phyloP scores from a whole-genome alignment of 179 eudicot species.

The Patellifolia procumbens region DNA sequence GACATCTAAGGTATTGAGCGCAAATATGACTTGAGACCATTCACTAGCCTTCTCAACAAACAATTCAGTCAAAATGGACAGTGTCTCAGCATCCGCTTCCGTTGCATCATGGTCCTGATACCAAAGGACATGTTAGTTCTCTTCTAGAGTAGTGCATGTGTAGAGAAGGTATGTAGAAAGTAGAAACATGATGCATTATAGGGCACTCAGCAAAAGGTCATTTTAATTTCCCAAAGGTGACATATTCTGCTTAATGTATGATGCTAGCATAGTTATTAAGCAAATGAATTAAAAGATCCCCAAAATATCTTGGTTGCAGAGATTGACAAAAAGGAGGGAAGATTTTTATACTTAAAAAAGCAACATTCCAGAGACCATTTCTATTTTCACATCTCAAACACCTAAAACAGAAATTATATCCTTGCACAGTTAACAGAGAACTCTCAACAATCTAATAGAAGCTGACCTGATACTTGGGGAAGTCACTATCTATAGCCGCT shows the following conservation, averaged over 20 bases:
- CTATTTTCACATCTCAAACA: background rate
- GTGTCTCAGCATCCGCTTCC: slow-evolving; percentile 78
- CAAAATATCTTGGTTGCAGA: background rate
- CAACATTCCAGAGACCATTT: background rate
- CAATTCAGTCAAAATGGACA: slow-evolving; percentile 73
- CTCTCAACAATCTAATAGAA: slow-evolving; percentile 5
- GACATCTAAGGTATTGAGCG: slow-evolving; percentile 71
- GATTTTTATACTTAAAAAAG: background rate
- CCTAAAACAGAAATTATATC: background rate
- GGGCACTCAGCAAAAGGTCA: background rate
- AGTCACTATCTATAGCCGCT: slow-evolving; percentile 93
- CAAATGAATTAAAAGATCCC: too few relatives aligned
- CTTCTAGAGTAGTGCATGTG: background rate
- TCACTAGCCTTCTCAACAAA: slow-evolving; percentile 71
- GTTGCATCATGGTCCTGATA: slow-evolving; percentile 71
- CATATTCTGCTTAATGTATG: background rate
- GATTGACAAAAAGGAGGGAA: background rate
- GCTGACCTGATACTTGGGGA: slow-evolving; percentile 86
- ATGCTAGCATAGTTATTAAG: background rate
- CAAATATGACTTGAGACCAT: slow-evolving; percentile 77
- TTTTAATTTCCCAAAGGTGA: background rate
- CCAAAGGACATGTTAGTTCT: slow-evolving; percentile 10
- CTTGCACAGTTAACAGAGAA: background rate
- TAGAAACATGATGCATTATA: background rate
- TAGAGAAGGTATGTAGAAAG: background rate